Evolutionary conservation across 345 rosid species (phyloP).

Genomic region (Viola odorata): DNA sequence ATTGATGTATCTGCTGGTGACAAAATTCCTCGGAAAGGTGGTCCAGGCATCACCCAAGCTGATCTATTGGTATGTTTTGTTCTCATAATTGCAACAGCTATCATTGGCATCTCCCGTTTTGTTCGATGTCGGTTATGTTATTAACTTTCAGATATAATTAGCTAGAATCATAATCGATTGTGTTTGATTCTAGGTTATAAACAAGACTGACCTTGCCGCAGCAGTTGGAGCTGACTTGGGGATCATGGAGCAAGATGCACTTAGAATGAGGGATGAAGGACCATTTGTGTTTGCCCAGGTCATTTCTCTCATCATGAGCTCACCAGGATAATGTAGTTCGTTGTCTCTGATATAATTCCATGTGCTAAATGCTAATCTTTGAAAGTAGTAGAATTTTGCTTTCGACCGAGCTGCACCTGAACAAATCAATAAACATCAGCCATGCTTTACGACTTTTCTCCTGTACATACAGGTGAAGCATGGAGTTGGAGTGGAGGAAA

Average conservation of each 20-base stretch:
- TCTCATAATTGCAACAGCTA: neutral
- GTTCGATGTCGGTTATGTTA: neutral
- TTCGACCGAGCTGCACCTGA: neutral
- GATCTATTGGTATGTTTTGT: slow-evolving; percentile 61
- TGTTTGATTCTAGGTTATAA: slow-evolving; percentile 55
- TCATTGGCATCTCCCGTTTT: neutral
- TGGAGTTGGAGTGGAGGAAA: slow-evolving; percentile 67
- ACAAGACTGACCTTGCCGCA: slow-evolving; percentile 89
- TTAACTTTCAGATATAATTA: neutral
- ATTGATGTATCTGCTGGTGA: slow-evolving; percentile 95
- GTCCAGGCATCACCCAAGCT: slow-evolving; percentile 98
- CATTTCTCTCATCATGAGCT: neutral
- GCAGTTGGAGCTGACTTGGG: slow-evolving; percentile 84
- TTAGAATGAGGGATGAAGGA: slow-evolving; percentile 95
- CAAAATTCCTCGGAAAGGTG: slow-evolving; percentile 93
- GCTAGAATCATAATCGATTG: neutral
- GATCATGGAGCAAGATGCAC: slow-evolving; percentile 87
- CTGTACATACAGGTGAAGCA: slow-evolving; percentile 61
- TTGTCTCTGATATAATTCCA: neutral
- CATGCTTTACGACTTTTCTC: neutral
- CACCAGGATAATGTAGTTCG: neutral
- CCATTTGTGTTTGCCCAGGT: slow-evolving; percentile 97
- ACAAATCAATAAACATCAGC: neutral
- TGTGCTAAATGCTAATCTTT: neutral
- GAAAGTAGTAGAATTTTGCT: neutral